phyloP scores from a whole-genome alignment of 257 asterid species.

The Osmanthus fragrans region DNA sequence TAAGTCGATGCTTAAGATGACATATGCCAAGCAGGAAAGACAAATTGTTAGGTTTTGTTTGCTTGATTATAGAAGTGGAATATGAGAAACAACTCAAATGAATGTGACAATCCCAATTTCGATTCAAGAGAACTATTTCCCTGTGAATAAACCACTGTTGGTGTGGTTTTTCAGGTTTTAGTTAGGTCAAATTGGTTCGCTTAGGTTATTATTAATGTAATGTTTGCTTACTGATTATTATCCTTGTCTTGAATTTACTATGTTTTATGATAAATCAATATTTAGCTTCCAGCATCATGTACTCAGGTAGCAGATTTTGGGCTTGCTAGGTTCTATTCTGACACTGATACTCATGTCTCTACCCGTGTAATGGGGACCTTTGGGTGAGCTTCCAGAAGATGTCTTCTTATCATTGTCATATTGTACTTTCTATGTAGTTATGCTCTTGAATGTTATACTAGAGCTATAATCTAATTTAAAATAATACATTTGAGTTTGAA shows the following conservation, averaged over 20 bases:
- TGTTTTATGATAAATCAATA: conserved; percentile 13
- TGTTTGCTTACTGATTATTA: background rate
- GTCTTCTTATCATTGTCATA: conserved; percentile 12
- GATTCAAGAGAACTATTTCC: background rate
- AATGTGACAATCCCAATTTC: background rate
- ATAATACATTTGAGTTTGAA: background rate
- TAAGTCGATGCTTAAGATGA: background rate
- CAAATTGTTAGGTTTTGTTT: background rate
- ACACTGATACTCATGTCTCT: conserved; percentile 85
- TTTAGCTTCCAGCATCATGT: conserved; percentile 21
- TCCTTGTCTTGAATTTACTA: conserved; percentile 1
- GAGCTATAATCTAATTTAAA: conserved; percentile 4
- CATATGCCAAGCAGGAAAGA: background rate
- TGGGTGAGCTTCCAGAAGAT: conserved; percentile 53
- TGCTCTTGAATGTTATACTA: background rate
- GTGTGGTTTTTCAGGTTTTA: background rate
- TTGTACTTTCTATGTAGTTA: background rate
- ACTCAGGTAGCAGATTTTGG: conserved; percentile 94
- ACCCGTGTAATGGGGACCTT: conserved; percentile 97
- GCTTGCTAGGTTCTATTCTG: conserved; percentile 82
- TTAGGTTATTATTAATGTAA: conserved; percentile 7
- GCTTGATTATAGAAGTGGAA: background rate
- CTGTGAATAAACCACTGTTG: conserved; percentile 2
- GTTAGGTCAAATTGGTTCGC: background rate
- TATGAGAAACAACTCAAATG: conserved; percentile 1